Base-by-base conservation (phyloP, 768 basidiomycete species). In the Suillus hirtellus region DNA sequence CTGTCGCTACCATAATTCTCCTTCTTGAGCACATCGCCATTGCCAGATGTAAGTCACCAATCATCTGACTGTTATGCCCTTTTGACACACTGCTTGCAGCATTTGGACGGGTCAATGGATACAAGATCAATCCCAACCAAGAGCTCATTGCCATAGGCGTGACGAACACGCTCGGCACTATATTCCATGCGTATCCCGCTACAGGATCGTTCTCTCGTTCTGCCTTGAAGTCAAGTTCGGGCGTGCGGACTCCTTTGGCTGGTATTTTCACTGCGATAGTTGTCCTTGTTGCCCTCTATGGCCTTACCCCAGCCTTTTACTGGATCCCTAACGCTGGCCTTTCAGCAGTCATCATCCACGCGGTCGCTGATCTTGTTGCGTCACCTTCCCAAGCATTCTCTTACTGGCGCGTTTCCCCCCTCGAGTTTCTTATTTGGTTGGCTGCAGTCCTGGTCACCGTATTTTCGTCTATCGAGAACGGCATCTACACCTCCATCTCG, bases 191-290 rank as follows among this genome's bases (percentile, higher is more conserved):
- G 0, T 99, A 97, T 75, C 96, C 97, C 10, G 93, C 96, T 0
- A 99, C 97, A 14, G 97, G 97, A 2, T 98, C 96, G 1, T 99
- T 99, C 84, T 97, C 96, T 44, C 92, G 97, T 19, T 92, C 95
- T 3, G 97, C 97, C 2, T 81, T 99, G 71, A 95, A 97, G 77
- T 88, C 92, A 34, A 98, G 96, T 75, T 96, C 93, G 0, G 97
- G 97, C 55, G 96, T 99, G n/a, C 87, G 96, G 60, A 99, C 97
- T 2, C 97, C 97, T 9, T 82, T 89, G 11, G 95, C 92, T 11
- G 97, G 97, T 63, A 82, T 95, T 63, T 72, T 91, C 67, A 90
- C 94, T 27, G 89, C 93, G 34, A 74, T 96, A 42, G 88, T 96
- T 52, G 96, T 99, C 68, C 83, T 99, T 62, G 89, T 98, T 64